Evolutionary conservation across 768 basidiomycete genomes (phyloP).

Genomic region (Russula sp.): DNA sequence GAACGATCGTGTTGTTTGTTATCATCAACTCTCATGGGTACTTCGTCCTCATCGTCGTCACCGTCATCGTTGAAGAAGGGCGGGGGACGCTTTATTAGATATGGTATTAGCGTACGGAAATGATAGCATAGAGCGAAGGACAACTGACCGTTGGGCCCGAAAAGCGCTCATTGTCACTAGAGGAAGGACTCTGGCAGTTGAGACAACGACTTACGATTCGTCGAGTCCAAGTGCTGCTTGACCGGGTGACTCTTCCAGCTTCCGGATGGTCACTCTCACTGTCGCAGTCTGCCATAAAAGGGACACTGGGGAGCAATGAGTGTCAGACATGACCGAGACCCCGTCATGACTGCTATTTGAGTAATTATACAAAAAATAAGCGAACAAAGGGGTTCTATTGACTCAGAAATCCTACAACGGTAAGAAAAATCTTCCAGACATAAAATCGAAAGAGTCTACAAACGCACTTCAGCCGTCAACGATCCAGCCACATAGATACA

Average conservation of each 20-base stretch:
- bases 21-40: not conserved
- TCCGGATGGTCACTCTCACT: constrained; percentile 30
- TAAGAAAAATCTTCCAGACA: too few species aligned
- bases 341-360: not conserved
- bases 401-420: not conserved
- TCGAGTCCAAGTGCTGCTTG: constrained; percentile 22
- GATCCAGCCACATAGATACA: constrained; percentile 39
- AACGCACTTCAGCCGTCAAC: not conserved
- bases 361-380: constrained; percentile 8
- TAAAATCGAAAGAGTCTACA: not conserved
- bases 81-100: not conserved
- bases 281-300: constrained; percentile 11
- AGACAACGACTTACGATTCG: constrained; percentile 23
- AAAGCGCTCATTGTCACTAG: constrained; percentile 10
- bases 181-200: too few species aligned
- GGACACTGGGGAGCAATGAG: constrained; percentile 6
- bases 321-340: too few species aligned
- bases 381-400: not conserved
- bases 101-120: not conserved
- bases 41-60: constrained; percentile 13
- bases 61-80: constrained; percentile 6
- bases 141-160: constrained; percentile 4
- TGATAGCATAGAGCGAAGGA: not conserved
- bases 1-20: constrained; percentile 3
- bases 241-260: constrained; percentile 22